A percentile compares a stretch with the other conserved stretches of the same genome.
These are phyloP conservation scores for Acacia concinna DNA, from an alignment of 331 rosid species.

Conservation along the genomic window DNA sequence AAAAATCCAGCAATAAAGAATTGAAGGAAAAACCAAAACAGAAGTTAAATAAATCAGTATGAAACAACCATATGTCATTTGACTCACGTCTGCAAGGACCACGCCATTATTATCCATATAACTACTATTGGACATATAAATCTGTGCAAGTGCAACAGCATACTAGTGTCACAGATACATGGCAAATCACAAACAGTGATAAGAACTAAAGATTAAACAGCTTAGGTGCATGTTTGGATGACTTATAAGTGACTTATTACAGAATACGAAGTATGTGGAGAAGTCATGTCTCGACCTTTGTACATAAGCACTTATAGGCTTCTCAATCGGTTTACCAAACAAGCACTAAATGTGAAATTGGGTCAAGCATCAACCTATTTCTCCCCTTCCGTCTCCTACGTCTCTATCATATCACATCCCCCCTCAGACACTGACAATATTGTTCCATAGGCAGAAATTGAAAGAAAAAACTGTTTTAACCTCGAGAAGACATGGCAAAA, in stretches of 20 bases:
- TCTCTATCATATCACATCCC: conserved; percentile 2
- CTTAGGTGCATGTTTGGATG: too few species aligned
- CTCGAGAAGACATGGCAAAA: not conserved
- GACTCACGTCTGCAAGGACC: not conserved
- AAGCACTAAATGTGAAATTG: conserved; percentile 12
- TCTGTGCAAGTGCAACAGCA: not conserved
- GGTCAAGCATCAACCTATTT: conserved; percentile 10
- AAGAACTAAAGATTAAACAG: not conserved
- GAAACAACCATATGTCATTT: not conserved
- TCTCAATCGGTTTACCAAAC: too few species aligned
- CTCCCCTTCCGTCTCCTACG: not conserved
- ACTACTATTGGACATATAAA: not conserved
- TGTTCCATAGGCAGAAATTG: conserved; percentile 11
- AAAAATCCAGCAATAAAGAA: conserved; percentile 30
- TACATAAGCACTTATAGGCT: too few species aligned
- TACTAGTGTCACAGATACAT: not conserved
- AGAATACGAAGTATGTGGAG: too few species aligned
- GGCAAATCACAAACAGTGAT: not conserved
- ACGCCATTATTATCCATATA: not conserved
- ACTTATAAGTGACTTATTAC: too few species aligned
- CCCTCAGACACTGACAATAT: conserved; percentile 5
- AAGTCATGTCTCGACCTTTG: too few species aligned
- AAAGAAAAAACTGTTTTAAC: conserved; percentile 1
- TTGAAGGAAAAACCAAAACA: conserved; percentile 2
- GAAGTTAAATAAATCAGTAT: not conserved